Evolutionary conservation across 2,329 filamentous ascomycete genomes (phyloP).

Genomic region (Tolypocladium ovalisporum): DNA sequence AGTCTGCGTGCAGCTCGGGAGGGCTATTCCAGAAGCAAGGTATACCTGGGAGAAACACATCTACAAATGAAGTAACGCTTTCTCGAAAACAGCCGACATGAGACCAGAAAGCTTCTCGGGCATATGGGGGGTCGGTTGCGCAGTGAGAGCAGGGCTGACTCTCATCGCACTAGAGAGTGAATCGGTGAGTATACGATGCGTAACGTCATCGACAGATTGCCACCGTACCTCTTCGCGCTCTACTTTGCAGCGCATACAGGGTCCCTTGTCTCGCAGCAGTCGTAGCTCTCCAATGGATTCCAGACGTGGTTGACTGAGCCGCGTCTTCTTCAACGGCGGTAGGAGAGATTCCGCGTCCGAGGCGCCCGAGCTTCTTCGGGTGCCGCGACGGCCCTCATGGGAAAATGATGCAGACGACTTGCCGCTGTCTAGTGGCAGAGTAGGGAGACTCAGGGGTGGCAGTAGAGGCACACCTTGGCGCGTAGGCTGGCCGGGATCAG

Average conservation of each 20-base stretch:
- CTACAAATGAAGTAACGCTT: slow-evolving; percentile 33
- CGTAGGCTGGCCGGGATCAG: not conserved
- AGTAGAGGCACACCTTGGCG: slow-evolving; percentile 1
- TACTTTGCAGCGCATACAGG: slow-evolving; percentile 41
- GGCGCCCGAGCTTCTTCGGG: slow-evolving; percentile 29
- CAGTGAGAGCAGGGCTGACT: slow-evolving; percentile 39
- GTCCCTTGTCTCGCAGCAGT: slow-evolving; percentile 33
- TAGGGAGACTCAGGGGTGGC: slow-evolving; percentile 6
- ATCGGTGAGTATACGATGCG: not conserved
- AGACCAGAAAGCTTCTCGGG: slow-evolving; percentile 34
- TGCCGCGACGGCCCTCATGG: slow-evolving; percentile 23
- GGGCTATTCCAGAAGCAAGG: not conserved
- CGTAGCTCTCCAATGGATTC: slow-evolving; percentile 47
- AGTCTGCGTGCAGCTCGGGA: not conserved
- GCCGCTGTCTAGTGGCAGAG: slow-evolving; percentile 3
- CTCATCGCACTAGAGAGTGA: slow-evolving; percentile 34
- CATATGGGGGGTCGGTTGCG: slow-evolving; percentile 22
- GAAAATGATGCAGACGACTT: slow-evolving; percentile 17
- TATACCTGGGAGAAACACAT: slow-evolving; percentile 39
- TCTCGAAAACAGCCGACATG: slow-evolving; percentile 41
- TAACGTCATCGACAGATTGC: not conserved
- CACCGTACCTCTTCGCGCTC: slow-evolving; percentile 32
- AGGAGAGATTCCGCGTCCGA: slow-evolving; percentile 39
- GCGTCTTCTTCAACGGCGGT: slow-evolving; percentile 42
- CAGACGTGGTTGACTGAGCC: slow-evolving; percentile 39